Evolutionary conservation across 345 rosid species (phyloP).

Genomic region (Gossypium anomalum): DNA sequence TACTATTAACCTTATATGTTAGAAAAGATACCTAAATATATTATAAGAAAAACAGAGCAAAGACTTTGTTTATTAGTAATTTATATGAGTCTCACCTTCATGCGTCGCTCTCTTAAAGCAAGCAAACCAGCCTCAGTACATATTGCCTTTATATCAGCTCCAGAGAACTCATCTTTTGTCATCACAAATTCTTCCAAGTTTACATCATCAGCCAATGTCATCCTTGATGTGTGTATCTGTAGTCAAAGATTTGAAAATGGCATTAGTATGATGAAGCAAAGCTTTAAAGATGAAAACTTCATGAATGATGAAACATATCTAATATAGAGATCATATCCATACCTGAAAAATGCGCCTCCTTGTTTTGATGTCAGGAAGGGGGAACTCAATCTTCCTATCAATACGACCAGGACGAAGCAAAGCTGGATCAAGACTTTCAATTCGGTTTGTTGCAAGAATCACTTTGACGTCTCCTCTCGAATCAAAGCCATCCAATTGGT

Average conservation of each 20-base stretch:
- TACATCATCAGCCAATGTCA: slow-evolving; percentile 95
- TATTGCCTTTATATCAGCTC: slow-evolving; percentile 96
- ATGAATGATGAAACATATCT: background rate
- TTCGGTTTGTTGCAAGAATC: slow-evolving; percentile 92
- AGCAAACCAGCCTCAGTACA: slow-evolving; percentile 98
- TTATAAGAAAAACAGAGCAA: background rate
- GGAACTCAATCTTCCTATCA: slow-evolving; percentile 94
- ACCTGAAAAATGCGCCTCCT: slow-evolving; percentile 98
- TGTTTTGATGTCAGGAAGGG: slow-evolving; percentile 98
- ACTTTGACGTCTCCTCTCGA: slow-evolving; percentile 98
- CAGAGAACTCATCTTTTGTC: slow-evolving; percentile 97
- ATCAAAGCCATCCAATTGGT: slow-evolving; percentile 95
- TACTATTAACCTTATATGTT: background rate
- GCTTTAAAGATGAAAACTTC: background rate
- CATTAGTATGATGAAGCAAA: background rate
- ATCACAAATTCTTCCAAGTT: slow-evolving; percentile 97
- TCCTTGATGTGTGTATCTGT: slow-evolving; percentile 92
- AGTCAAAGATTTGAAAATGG: slow-evolving; percentile 2
- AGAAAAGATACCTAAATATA: background rate
- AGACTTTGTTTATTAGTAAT: background rate
- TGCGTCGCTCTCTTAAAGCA: slow-evolving; percentile 90
- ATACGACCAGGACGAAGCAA: slow-evolving; percentile 93
- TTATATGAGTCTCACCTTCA: slow-evolving; percentile 55
- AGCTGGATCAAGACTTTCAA: slow-evolving; percentile 96
- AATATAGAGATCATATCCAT: background rate